phyloP scores from a whole-genome alignment of 2,329 filamentous ascomycete genomes.

The Fusarium penzigii region DNA sequence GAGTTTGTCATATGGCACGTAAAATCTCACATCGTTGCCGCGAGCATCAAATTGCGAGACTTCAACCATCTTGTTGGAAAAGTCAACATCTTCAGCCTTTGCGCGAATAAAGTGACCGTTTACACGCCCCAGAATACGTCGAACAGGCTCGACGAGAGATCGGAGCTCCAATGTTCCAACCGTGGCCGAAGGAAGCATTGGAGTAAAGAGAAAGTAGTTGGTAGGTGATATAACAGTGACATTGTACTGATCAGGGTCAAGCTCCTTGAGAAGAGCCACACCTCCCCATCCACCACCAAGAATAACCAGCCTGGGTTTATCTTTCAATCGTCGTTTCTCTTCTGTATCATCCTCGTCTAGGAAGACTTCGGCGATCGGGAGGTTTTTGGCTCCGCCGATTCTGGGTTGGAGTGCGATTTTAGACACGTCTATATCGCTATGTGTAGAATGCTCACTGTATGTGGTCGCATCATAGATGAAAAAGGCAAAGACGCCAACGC shows the following conservation, averaged over 20 bases:
- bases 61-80: slow-evolving; percentile 88
- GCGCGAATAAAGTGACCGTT: slow-evolving; percentile 90
- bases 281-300: slow-evolving; percentile 95
- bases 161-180: slow-evolving; percentile 91
- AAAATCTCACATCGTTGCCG: slow-evolving; percentile 80
- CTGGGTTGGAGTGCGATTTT: slow-evolving; percentile 78
- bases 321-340: slow-evolving; percentile 68
- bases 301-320: slow-evolving; percentile 91
- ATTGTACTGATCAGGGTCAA: slow-evolving; percentile 91
- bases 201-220: slow-evolving; percentile 97
- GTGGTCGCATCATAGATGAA: slow-evolving; percentile 94
- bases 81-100: slow-evolving; percentile 84
- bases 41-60: slow-evolving; percentile 70
- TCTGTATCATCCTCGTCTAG: slow-evolving; percentile 86
- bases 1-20: slow-evolving; percentile 96
- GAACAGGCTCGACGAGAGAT: slow-evolving; percentile 89
- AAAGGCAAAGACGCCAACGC: slow-evolving; percentile 73
- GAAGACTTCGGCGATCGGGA: slow-evolving; percentile 84
- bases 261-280: slow-evolving; percentile 84
- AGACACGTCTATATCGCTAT: slow-evolving; percentile 79
- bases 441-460: slow-evolving; percentile 71
- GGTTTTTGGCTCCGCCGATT: slow-evolving; percentile 87
- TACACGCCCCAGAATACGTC: slow-evolving; percentile 76
- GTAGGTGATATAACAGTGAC: slow-evolving; percentile 92
- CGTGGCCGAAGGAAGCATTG: slow-evolving; percentile 95